phyloP scores from a whole-genome alignment of 768 basidiomycete genomes.

The Sutorius australiensis region DNA sequence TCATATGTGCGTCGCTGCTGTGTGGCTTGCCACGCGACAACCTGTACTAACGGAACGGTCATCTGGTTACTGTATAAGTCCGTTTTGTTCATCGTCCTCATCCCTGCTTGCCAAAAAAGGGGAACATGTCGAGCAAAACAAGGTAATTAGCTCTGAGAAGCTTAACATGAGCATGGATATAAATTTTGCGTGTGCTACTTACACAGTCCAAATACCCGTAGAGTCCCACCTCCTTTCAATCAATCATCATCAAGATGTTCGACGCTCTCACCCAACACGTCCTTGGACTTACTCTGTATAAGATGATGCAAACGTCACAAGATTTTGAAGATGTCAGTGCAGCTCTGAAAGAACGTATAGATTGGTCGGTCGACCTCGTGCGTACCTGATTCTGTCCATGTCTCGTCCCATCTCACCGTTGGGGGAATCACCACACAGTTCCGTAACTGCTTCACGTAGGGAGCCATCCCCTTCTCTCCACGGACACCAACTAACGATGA shows the following conservation, averaged over 20 bases:
- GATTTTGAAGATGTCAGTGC: conserved; percentile 23
- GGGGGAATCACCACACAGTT: background rate
- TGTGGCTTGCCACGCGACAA: too few species aligned
- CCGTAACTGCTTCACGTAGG: conserved; percentile 12
- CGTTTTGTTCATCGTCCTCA: conserved; percentile 4
- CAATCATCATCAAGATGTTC: background rate
- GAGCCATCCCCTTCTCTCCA: background rate
- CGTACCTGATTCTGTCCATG: background rate
- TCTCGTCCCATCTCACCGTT: background rate
- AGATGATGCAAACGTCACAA: conserved; percentile 12
- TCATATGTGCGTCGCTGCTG: too few species aligned
- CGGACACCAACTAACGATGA: background rate
- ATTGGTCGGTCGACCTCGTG: conserved; percentile 25
- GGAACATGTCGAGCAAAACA: too few species aligned
- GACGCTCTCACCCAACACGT: background rate
- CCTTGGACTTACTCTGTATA: conserved; percentile 13
- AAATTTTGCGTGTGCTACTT: too few species aligned
- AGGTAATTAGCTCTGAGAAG: too few species aligned
- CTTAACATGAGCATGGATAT: too few species aligned
- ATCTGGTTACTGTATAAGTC: background rate
- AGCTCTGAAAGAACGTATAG: conserved; percentile 12
- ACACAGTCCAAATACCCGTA: too few species aligned
- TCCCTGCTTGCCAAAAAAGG: background rate
- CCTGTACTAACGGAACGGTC: background rate
- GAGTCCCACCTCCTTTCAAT: conserved; percentile 25